phyloP scores from a whole-genome alignment of 1,139 yeast species.

The Yamadazyma oceani region DNA sequence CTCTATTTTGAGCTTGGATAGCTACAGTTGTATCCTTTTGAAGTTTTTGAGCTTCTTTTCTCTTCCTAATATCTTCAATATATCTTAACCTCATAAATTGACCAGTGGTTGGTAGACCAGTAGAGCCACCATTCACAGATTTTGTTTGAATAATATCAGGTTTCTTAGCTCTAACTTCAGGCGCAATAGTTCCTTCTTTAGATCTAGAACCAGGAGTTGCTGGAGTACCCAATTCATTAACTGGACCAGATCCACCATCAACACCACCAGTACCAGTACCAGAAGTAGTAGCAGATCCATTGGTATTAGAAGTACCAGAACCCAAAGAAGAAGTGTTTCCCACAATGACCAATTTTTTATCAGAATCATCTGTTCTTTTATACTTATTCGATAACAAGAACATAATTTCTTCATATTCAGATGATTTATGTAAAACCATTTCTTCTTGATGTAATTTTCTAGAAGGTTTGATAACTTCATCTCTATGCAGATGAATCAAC shows the following conservation, averaged over 20 bases:
- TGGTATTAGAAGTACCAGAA: background rate
- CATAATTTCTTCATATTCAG: conserved; percentile 93
- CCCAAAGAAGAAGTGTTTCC: conserved; percentile 27
- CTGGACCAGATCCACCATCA: conserved; percentile 3
- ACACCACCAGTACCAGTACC: conserved; percentile 19
- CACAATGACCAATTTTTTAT: conserved; percentile 42
- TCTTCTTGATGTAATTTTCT: conserved; percentile 49
- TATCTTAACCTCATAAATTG: conserved; percentile 50
- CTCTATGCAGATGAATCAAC: conserved; percentile 44
- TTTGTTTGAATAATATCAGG: conserved; percentile 23
- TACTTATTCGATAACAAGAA: conserved; percentile 44
- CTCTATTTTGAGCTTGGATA: conserved; percentile 28
- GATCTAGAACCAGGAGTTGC: conserved; percentile 22
- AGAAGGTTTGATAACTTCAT: conserved; percentile 42
- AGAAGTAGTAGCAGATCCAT: conserved; percentile 10
- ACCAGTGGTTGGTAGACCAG: conserved; percentile 28
- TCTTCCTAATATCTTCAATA: conserved; percentile 47
- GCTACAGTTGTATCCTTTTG: conserved; percentile 42
- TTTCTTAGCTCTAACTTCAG: conserved; percentile 26
- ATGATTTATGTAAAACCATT: conserved; percentile 62
- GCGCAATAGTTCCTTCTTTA: conserved; percentile 21
- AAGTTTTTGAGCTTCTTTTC: conserved; percentile 44
- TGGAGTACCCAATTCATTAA: conserved; percentile 13
- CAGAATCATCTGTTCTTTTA: conserved; percentile 39
- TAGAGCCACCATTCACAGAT: conserved; percentile 16